Conservation (phyloP, 1,284 basidiomycete species). For the Ganoderma lucidum region DNA sequence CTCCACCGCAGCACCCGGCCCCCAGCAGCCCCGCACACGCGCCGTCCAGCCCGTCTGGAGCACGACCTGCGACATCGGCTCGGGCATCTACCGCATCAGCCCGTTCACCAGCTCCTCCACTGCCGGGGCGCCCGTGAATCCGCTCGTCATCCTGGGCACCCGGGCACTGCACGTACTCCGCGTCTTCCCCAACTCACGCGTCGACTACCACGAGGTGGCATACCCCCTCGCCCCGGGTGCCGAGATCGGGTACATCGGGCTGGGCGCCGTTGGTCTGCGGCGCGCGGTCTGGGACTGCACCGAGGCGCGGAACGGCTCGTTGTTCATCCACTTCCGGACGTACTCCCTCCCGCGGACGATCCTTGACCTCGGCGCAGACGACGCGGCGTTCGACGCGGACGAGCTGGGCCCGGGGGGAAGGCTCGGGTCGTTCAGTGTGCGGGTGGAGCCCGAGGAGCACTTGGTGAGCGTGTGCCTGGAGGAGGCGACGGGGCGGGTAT, state of each 20-base stretch:
- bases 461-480: constrained; percentile 31
- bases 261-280: constrained; percentile 28
- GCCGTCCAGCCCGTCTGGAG: constrained; percentile 29
- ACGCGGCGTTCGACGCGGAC: constrained; percentile 17
- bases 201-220: constrained; percentile 29
- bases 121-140: constrained; percentile 12
- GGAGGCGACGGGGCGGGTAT: constrained; percentile 31
- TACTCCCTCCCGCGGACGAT: constrained; percentile 31
- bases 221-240: constrained; percentile 25
- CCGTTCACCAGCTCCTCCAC: constrained; percentile 26
- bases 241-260: constrained; percentile 27
- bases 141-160: constrained; percentile 26
- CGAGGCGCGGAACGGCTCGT: constrained; percentile 30
- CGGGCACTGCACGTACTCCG: constrained; percentile 29
- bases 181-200: constrained; percentile 9
- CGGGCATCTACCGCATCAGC: constrained; percentile 33
- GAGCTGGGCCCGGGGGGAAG: constrained; percentile 22
- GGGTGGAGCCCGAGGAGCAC: constrained; percentile 30
- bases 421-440: constrained; percentile 30
- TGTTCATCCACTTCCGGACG: constrained; percentile 30
- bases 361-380: constrained; percentile 25
- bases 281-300: constrained; percentile 34
- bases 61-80: constrained; percentile 29
- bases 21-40: not conserved
- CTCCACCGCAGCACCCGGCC: not conserved